Evolutionary conservation across 2,329 filamentous ascomycete species (phyloP).

Genomic region (Calonectria pseudoturangicola): DNA sequence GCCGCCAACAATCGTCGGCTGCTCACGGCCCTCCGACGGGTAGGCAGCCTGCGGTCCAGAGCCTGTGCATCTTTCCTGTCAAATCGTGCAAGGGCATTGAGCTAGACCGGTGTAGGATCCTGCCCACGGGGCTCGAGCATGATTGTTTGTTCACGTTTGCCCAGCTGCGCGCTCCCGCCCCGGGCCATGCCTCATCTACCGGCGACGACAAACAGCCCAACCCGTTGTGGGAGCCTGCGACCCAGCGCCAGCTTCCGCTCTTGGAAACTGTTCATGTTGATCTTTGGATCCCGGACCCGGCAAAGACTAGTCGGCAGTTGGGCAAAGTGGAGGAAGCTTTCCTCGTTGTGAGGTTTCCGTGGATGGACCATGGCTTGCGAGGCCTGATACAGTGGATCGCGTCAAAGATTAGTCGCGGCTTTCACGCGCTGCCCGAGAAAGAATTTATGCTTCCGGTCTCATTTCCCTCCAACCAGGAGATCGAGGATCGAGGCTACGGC

Average conservation of each 20-base stretch:
- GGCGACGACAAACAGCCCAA: conserved; percentile 54
- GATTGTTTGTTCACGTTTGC: conserved; percentile 91
- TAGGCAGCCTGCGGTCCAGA: conserved; percentile 66
- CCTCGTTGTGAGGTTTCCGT: conserved; percentile 81
- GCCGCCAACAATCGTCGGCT: conserved; percentile 50
- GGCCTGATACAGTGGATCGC: conserved; percentile 66
- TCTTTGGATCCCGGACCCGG: conserved; percentile 81
- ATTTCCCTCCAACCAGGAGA: conserved; percentile 74
- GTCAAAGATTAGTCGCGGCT: conserved; percentile 71
- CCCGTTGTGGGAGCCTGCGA: conserved; percentile 81
- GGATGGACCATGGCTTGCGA: conserved; percentile 69
- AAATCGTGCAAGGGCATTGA: conserved; percentile 89
- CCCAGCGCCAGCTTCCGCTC: conserved; percentile 80
- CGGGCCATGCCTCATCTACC: conserved; percentile 26
- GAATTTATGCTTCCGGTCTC: conserved; percentile 81
- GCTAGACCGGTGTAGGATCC: conserved; percentile 77
- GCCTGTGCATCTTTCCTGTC: conserved; percentile 87
- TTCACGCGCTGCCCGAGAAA: conserved; percentile 72
- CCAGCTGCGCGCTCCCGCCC: conserved; percentile 64
- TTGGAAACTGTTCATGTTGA: conserved; percentile 82
- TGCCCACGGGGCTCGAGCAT: conserved; percentile 82
- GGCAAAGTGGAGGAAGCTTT: conserved; percentile 74
- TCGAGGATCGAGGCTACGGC: conserved; percentile 75
- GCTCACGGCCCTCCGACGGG: conserved; percentile 48
- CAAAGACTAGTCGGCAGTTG: conserved; percentile 70